Evolutionary conservation across 1,284 basidiomycete genomes (phyloP).

Genomic region (Anthracocystis panici-leucophaei): DNA sequence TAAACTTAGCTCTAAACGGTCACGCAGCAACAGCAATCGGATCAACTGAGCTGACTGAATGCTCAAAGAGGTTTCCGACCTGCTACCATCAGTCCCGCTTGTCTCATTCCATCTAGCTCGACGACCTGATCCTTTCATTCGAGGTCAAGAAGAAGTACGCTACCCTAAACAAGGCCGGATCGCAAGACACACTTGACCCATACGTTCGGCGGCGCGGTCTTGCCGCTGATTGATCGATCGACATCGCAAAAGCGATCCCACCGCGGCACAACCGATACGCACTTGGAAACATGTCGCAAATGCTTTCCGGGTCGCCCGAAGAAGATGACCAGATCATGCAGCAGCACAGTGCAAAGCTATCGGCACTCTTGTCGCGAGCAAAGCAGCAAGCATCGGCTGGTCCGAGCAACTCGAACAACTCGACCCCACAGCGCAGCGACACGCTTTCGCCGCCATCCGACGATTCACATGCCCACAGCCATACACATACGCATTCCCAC

Average conservation of each 20-base stretch:
- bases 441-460: conserved; percentile 24
- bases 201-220: no score
- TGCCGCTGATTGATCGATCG: no score
- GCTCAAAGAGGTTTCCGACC: no score
- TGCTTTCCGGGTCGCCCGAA: conserved; percentile 46
- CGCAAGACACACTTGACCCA: no score
- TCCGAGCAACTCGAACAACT: conserved; percentile 20
- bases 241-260: not conserved
- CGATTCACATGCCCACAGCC: conserved; percentile 8
- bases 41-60: not conserved
- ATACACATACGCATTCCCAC: conserved; percentile 8
- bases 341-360: conserved; percentile 13
- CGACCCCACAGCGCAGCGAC: conserved; percentile 11
- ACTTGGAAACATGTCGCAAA: conserved; percentile 25
- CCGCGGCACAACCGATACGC: no score
- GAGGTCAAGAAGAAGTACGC: no score
- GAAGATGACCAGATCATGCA: conserved; percentile 42
- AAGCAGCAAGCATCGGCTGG: conserved; percentile 17
- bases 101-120: no score
- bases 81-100: no score
- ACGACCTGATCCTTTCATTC: no score
- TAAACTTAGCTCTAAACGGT: no score
- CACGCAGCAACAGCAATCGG: not conserved
- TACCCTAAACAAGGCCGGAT: no score
- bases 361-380: not conserved